Base-by-base conservation (phyloP, 176 grass and related monocot genomes). In the Rhynchospora tenuis region DNA sequence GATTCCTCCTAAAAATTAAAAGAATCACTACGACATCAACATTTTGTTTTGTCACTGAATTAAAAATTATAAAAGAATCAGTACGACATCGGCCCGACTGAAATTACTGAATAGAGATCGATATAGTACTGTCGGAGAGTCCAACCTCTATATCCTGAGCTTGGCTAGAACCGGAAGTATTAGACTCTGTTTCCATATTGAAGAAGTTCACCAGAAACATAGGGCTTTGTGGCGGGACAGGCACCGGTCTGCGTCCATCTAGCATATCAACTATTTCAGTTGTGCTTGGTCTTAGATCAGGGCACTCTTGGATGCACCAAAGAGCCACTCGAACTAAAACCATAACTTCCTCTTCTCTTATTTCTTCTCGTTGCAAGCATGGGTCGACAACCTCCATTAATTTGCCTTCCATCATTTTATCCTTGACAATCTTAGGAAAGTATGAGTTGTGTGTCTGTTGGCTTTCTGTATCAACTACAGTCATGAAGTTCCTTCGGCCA, bases 341-440 rank as follows among this genome's bases (percentile, higher is more conserved):
- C 27, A 19, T 82, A 75, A 87, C 66, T 64, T 89, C 69, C 33
- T 47, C 47, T 33, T 87, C 85, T 17, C 87, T 78, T 8, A 88
- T 59, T 19, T 16, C 12, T 66, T 63, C 64, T 29, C 16, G 57
- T 0, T 23, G 23, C 15, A 82, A 66, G 3, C 81, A 82, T 75
- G 33, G 83, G 79, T 93, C 91, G 38, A 87, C 80, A 26, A 87
- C 66, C 55, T 93, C 89, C 86, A 81, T 68, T 50, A 77, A 1
- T 69, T 70, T 42, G 24, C 89, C 84, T 22, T 82, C 58, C 59
- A 15, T 38, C 45, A 83, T 43, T 84, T 70, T 90, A 54, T 88
- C 70, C 60, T 42, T 17, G 51, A 63, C 84, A 64, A 86, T 62
- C 44, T 61, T 78, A 42, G 81, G 81, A 4, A 93, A 71, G 19